phyloP scores from a whole-genome alignment of 305 asterid genomes.

The Fraxinus platypoda region DNA sequence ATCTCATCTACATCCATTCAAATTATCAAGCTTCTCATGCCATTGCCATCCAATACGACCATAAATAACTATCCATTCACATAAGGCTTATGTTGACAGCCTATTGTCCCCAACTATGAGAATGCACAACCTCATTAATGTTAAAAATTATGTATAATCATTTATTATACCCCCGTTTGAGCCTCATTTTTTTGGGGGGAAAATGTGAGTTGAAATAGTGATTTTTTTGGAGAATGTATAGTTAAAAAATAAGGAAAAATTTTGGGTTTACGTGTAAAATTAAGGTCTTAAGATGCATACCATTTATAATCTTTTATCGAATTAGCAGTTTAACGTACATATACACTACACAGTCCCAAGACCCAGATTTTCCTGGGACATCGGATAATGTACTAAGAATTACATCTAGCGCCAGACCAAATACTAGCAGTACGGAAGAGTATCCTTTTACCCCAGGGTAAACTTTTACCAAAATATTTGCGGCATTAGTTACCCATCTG shows the following conservation, averaged over 20 bases:
- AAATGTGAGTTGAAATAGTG: no score
- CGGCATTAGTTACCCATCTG: slow-evolving; percentile 1
- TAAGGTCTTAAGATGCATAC: background rate
- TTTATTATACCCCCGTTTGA: background rate
- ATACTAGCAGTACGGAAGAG: background rate
- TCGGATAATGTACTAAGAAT: background rate
- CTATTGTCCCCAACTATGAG: background rate
- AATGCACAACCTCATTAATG: background rate
- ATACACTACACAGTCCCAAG: background rate
- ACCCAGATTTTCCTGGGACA: background rate
- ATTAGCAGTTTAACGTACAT: background rate
- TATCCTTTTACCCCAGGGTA: background rate
- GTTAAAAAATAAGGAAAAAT: no score
- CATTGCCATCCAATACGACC: background rate
- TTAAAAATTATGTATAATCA: background rate
- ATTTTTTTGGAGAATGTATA: no score
- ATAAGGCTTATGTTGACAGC: background rate
- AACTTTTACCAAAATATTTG: background rate
- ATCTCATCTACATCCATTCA: background rate
- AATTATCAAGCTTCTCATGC: background rate
- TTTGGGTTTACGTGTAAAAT: no score
- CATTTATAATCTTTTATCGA: background rate
- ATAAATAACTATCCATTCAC: background rate
- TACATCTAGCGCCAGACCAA: background rate
- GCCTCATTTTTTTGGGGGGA: no score